phyloP scores from a whole-genome alignment of 1,284 basidiomycete genomes.

The Lentinula novae-zelandiae region DNA sequence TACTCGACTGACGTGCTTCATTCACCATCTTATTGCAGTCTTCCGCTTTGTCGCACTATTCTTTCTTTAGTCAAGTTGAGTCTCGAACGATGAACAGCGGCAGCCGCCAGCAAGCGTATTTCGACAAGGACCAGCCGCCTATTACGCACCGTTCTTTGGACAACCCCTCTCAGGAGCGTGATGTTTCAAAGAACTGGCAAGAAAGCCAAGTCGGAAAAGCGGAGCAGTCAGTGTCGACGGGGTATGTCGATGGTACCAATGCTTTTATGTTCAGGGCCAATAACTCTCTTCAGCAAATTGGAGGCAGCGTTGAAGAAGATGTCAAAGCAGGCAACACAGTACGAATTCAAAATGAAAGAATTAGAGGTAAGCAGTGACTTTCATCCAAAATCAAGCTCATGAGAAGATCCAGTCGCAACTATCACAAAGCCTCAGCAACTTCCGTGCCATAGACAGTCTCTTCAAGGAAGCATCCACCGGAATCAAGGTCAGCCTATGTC shows the following conservation, averaged over 20 bases:
- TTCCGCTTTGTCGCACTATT: neutral
- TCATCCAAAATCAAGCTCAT: constrained; percentile 14
- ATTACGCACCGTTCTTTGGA: neutral
- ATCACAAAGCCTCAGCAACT: constrained; percentile 65
- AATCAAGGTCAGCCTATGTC: constrained; percentile 44
- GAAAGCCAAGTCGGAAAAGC: neutral
- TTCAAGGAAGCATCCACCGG: constrained; percentile 57
- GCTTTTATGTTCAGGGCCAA: too few relatives aligned
- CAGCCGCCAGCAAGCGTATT: neutral
- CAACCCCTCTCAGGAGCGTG: neutral
- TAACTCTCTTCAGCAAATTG: constrained; percentile 29
- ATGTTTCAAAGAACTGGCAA: neutral
- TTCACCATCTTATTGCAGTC: neutral
- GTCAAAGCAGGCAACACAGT: constrained; percentile 47
- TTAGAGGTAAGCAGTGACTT: constrained; percentile 47
- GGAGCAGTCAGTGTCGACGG: neutral
- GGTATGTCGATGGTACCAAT: neutral
- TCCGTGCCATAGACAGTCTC: constrained; percentile 62
- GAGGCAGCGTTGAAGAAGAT: constrained; percentile 44
- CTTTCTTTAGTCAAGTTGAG: neutral
- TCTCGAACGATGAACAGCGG: neutral
- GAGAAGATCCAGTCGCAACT: constrained; percentile 46
- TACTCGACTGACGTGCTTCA: neutral
- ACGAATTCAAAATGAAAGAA: constrained; percentile 65
- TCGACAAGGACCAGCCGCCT: neutral